Percentiles rank a stretch among this genome's conserved stretches.
phyloP scores from a whole-genome alignment of 139 green algal genomes.

The Trebouxia sp. region DNA sequence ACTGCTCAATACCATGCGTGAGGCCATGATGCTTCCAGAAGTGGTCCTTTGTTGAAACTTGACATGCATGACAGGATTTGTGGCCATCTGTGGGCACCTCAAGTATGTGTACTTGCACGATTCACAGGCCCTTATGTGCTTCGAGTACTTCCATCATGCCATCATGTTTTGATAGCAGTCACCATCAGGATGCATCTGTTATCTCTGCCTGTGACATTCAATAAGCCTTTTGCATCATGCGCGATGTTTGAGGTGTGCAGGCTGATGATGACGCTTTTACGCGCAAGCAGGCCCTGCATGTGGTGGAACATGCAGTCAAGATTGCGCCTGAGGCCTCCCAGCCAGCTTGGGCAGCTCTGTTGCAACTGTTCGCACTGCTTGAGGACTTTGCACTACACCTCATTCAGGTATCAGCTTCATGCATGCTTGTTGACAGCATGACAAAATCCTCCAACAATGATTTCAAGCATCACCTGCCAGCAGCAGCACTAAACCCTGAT shows the following conservation, averaged over 20 bases:
- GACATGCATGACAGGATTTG: no score
- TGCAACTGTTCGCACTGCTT: constrained; percentile 44
- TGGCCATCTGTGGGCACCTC: no score
- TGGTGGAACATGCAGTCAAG: neutral
- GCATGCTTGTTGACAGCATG: no score
- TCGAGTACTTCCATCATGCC: no score
- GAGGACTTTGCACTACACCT: constrained; percentile 25
- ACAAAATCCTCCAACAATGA: no score
- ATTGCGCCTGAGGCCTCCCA: neutral
- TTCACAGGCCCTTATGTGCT: no score
- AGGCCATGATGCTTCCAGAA: no score
- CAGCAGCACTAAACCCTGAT: no score
- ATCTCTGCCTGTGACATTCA: neutral
- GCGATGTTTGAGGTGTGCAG: neutral
- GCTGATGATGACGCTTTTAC: neutral
- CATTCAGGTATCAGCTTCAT: neutral
- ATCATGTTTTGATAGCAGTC: neutral
- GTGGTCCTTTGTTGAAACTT: no score
- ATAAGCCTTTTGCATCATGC: neutral
- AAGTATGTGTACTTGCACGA: no score
- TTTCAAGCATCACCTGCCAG: neutral
- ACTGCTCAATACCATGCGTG: no score
- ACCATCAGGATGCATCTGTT: neutral
- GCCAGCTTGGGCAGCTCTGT: constrained; percentile 33
- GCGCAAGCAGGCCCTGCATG: constrained; percentile 1